Conservation (phyloP, 1,284 basidiomycete genomes). For the Cutaneotrichosporon sp. region DNA sequence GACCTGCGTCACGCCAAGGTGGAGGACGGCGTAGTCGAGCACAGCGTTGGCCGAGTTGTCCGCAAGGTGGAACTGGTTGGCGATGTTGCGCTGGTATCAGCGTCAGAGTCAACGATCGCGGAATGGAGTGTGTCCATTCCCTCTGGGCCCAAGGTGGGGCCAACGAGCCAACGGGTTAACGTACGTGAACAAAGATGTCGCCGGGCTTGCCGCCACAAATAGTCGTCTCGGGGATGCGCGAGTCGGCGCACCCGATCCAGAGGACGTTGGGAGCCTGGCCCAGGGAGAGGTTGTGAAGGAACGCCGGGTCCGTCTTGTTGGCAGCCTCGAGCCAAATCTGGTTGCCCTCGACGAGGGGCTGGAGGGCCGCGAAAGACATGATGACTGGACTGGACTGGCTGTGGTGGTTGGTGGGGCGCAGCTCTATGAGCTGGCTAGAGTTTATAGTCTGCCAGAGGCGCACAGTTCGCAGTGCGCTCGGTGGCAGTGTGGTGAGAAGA, state of each 20-base stretch:
- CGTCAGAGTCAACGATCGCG: neutral
- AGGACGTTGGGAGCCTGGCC: conserved; percentile 50
- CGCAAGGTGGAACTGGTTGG: conserved; percentile 54
- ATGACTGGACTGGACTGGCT: conserved; percentile 1
- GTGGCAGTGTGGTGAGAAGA: neutral
- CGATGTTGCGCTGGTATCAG: conserved; percentile 59
- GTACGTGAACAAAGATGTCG: conserved; percentile 65
- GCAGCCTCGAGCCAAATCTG: conserved; percentile 40
- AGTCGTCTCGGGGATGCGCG: conserved; percentile 50
- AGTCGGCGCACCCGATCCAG: conserved; percentile 54
- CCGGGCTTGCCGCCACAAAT: conserved; percentile 57
- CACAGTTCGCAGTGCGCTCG: neutral
- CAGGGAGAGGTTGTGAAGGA: conserved; percentile 40
- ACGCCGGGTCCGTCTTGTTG: conserved; percentile 33
- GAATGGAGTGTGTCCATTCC: neutral
- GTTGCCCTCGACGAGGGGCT: conserved; percentile 39
- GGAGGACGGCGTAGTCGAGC: conserved; percentile 74
- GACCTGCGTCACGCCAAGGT: conserved; percentile 79
- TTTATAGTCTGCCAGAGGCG: neutral
- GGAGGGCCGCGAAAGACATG: conserved; percentile 25
- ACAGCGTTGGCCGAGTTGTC: conserved; percentile 63
- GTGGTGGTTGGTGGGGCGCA: neutral
- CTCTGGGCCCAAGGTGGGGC: neutral
- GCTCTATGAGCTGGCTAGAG: neutral
- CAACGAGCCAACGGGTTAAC: conserved; percentile 13